A percentile compares a stretch with the other conserved stretches of the same genome.
Conservation (phyloP, 345 rosid species). For the Salix caprea region DNA sequence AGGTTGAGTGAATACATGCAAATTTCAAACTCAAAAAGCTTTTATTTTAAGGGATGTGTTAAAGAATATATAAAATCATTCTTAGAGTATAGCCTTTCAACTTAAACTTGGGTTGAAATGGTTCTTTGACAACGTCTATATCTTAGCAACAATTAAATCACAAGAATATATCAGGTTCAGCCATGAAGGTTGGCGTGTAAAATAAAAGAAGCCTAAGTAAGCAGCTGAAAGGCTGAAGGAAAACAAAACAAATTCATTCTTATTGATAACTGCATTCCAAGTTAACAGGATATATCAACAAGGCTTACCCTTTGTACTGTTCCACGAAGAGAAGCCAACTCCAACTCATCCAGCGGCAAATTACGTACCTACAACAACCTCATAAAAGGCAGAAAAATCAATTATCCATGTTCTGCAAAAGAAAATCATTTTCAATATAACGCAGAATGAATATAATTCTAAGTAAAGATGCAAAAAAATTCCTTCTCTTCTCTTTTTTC, state of each 20-base stretch:
- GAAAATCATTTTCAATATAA: background rate
- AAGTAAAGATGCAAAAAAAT: constrained; percentile 7
- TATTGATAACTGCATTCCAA: background rate
- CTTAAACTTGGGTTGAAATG: too few species aligned
- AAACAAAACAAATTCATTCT: background rate
- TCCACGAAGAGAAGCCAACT: constrained; percentile 92
- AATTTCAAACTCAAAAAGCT: too few species aligned
- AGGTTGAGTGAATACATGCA: too few species aligned
- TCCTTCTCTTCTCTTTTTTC: too few species aligned
- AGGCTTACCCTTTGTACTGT: constrained; percentile 72
- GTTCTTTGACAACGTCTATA: too few species aligned
- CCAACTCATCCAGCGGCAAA: constrained; percentile 93
- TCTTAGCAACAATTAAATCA: too few species aligned
- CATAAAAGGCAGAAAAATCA: constrained; percentile 15
- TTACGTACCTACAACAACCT: constrained; percentile 62
- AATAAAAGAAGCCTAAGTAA: background rate
- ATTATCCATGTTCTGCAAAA: background rate
- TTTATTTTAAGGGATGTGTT: too few species aligned
- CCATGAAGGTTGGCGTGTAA: background rate
- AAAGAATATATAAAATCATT: too few species aligned
- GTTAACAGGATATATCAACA: background rate
- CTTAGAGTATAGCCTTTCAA: too few species aligned
- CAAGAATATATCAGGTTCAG: background rate
- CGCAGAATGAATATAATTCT: background rate
- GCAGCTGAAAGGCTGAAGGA: background rate